These are phyloP conservation scores for Backusella westeae DNA, from an alignment of 192 early-diverging fungal genomes.

Conservation along the genomic window DNA sequence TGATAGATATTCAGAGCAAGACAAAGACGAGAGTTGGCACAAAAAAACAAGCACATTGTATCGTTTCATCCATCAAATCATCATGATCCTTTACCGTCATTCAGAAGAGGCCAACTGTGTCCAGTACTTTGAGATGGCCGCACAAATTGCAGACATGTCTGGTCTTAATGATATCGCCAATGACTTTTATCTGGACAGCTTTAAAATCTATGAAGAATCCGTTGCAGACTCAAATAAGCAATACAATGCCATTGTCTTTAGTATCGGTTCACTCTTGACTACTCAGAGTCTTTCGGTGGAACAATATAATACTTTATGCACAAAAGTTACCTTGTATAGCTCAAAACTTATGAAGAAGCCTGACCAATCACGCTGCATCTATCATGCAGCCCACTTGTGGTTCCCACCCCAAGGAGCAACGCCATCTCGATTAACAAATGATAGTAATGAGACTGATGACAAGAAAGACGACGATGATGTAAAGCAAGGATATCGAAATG, in stretches of 20 bases:
- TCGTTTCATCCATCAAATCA: slow-evolving; percentile 86
- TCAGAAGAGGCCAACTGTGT: slow-evolving; percentile 52
- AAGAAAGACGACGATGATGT: slow-evolving; percentile 38
- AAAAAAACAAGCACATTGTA: slow-evolving; percentile 70
- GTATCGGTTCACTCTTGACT: slow-evolving; percentile 80
- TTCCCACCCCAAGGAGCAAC: slow-evolving; percentile 27
- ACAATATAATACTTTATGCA: slow-evolving; percentile 92
- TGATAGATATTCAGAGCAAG: slow-evolving; percentile 25
- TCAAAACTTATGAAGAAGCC: slow-evolving; percentile 91
- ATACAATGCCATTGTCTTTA: slow-evolving; percentile 80
- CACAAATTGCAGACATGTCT: slow-evolving; percentile 80
- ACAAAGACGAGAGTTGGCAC: slow-evolving; percentile 55
- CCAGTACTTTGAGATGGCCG: slow-evolving; percentile 81
- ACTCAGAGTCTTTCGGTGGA: slow-evolving; percentile 77
- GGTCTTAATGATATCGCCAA: slow-evolving; percentile 90
- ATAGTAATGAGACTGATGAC: slow-evolving; percentile 40
- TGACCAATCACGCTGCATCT: slow-evolving; percentile 89
- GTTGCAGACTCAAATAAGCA: slow-evolving; percentile 91
- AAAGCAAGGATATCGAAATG: slow-evolving; percentile 72
- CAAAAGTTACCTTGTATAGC: slow-evolving; percentile 86
- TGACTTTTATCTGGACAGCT: slow-evolving; percentile 95
- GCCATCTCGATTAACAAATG: background rate
- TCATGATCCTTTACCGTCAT: slow-evolving; percentile 69
- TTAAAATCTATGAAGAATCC: slow-evolving; percentile 95
- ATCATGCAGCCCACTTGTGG: slow-evolving; percentile 85